Conservation (phyloP, 192 early-diverging fungal species). For the Backusella luteola region DNA sequence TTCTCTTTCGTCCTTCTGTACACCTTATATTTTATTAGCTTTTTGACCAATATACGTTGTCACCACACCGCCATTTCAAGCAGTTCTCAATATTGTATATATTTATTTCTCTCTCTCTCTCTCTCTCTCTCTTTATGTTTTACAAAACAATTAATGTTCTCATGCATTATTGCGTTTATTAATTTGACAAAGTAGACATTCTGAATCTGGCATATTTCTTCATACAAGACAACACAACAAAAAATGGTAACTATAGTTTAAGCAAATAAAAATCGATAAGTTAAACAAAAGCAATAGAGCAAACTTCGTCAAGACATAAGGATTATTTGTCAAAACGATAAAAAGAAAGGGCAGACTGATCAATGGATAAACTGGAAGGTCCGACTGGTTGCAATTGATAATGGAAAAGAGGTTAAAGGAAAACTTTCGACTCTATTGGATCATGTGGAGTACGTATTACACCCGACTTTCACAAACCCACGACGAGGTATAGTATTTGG, state of each 20-base stretch:
- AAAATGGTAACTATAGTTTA: neutral
- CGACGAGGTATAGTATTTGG: slow-evolving; percentile 31
- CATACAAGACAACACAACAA: neutral
- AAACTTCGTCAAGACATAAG: slow-evolving; percentile 22
- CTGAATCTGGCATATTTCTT: neutral
- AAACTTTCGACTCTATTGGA: slow-evolving; percentile 39
- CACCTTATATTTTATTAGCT: neutral
- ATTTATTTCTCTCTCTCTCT: neutral
- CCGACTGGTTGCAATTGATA: slow-evolving; percentile 40
- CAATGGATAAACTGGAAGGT: slow-evolving; percentile 51
- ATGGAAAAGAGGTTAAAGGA: slow-evolving; percentile 33
- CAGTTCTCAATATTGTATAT: neutral
- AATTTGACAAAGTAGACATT: neutral
- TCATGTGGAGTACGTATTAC: slow-evolving; percentile 50
- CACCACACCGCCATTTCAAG: too few relatives aligned
- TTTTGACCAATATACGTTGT: neutral
- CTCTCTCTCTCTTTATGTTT: neutral
- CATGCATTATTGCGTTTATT: neutral
- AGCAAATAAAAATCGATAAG: neutral
- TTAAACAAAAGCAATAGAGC: neutral
- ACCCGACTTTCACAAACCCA: slow-evolving; percentile 48
- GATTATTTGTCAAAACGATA: slow-evolving; percentile 21
- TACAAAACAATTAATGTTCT: neutral
- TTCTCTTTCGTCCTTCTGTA: neutral
- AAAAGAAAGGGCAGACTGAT: slow-evolving; percentile 23